Conservation (phyloP, 345 rosid genomes). For the Pseudoturritis turrita region DNA sequence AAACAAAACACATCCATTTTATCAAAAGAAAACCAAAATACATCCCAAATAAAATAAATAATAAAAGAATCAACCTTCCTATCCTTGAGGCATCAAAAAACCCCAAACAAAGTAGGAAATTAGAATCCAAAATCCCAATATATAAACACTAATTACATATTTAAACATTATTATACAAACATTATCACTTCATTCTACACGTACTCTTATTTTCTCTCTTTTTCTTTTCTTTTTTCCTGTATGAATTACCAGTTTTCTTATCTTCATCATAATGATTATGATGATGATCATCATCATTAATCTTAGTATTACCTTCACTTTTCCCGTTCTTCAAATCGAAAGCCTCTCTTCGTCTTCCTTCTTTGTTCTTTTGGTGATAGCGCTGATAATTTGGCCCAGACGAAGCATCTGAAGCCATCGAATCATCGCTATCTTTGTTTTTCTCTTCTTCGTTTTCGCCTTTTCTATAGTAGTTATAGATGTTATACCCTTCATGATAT, state of each 20-base stretch:
- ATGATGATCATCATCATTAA: slow-evolving; percentile 16
- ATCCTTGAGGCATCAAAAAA: neutral
- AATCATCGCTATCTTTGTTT: slow-evolving; percentile 63
- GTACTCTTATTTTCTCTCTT: slow-evolving; percentile 20
- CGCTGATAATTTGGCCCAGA: slow-evolving; percentile 49
- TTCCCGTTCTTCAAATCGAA: slow-evolving; percentile 23
- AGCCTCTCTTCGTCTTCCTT: neutral
- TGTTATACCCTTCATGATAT: slow-evolving; percentile 20
- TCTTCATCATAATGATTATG: neutral
- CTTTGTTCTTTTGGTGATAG: slow-evolving; percentile 17
- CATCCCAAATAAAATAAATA: neutral
- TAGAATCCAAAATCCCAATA: neutral
- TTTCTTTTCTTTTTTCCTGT: slow-evolving; percentile 27
- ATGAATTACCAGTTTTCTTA: slow-evolving; percentile 6
- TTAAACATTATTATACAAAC: neutral
- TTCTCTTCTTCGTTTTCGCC: slow-evolving; percentile 34
- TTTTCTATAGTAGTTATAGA: slow-evolving; percentile 1
- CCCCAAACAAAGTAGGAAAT: slow-evolving; percentile 1
- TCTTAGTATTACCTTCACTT: slow-evolving; percentile 22
- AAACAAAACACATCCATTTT: slow-evolving; percentile 12
- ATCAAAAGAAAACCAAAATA: too few species aligned
- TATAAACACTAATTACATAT: slow-evolving; percentile 9
- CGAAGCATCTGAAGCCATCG: slow-evolving; percentile 81
- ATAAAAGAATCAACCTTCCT: slow-evolving; percentile 3
- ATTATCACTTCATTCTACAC: slow-evolving; percentile 18